Evolutionary conservation across 2,329 filamentous ascomycete genomes (phyloP).

Genomic region (Ascochyta koolunga): DNA sequence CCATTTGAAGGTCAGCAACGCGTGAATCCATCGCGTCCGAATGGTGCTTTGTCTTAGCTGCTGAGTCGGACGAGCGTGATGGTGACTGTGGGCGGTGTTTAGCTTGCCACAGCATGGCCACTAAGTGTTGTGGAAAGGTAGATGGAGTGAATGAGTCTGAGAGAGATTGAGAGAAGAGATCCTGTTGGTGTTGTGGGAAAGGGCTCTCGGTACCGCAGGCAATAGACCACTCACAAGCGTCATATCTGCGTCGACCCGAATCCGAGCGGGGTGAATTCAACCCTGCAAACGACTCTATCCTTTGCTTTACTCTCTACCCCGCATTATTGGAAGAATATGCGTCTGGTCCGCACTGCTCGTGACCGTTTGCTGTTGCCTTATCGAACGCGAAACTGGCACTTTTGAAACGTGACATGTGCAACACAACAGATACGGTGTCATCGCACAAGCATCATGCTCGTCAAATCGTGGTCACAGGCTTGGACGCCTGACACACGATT

Average conservation of each 20-base stretch:
- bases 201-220: constrained; percentile 3
- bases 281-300: neutral
- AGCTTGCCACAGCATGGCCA: neutral
- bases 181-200: neutral
- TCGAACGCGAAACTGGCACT: neutral
- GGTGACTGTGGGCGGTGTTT: neutral
- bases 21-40: neutral
- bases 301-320: neutral
- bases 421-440: neutral
- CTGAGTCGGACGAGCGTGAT: neutral
- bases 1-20: neutral
- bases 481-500: neutral
- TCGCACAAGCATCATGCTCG: neutral
- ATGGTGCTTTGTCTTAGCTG: neutral
- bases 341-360: neutral
- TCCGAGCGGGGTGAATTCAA: constrained; percentile 6
- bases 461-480: neutral
- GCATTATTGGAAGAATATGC: neutral
- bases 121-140: no score
- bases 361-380: constrained; percentile 6
- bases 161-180: neutral
- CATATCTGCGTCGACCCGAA: neutral
- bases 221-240: neutral
- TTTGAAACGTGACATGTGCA: constrained; percentile 5
- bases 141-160: neutral